Evolutionary conservation across 257 asterid genomes (phyloP), one percentile per base, ranked within the genome.

Genomic region (Gynochthodes officinalis): DNA sequence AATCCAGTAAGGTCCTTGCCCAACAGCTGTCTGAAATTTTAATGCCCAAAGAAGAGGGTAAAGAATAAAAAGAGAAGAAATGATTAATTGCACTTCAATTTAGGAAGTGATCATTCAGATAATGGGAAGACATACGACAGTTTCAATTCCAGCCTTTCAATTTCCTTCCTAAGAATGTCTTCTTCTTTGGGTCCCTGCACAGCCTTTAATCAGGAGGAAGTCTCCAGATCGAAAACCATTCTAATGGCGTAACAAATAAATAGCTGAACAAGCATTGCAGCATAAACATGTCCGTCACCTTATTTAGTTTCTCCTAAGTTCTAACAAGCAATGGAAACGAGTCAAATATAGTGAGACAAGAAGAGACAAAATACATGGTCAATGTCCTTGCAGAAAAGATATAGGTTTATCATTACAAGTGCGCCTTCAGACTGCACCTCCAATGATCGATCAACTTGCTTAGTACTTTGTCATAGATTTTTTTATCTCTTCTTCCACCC

Each of bases 131-230:
- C 88, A 54, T 88, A 89, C 98, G 69, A 46, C 37, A 86, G 90
- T 73, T 76, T 84, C 30, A 28, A n/a, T 79, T 84, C 84, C 66
- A 89, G 95, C 73, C 80, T 79, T 70, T 77, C 79, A 7, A 88
- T 80, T 80, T 89, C 96, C 59, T 83, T 88, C 76, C 78, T 85
- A 33, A 85, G 93, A 72, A 64, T 54, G 19, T 88, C 93, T 63
- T 67, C 75, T 75, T 87, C 93, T 76, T 52, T 79, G 27, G 79
- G 61, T 39, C 81, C 89, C 77, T 57, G 79, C 85, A 69, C 74
- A 84, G 73, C 84, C 35, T 37, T 39, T 53, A 69, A 69, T 40
- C 19, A 16, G 8, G 23, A 49, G 32, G 33, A 57, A 23, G 19
- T 25, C 33, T 57, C 5, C 10, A 30, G 30, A 21, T 18, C 65